Evolutionary conservation across 805 yeast species (phyloP), one percentile per base, ranked within the genome.

Genomic region (baker's yeast (Saccharomyces cerevisiae)): DNA sequence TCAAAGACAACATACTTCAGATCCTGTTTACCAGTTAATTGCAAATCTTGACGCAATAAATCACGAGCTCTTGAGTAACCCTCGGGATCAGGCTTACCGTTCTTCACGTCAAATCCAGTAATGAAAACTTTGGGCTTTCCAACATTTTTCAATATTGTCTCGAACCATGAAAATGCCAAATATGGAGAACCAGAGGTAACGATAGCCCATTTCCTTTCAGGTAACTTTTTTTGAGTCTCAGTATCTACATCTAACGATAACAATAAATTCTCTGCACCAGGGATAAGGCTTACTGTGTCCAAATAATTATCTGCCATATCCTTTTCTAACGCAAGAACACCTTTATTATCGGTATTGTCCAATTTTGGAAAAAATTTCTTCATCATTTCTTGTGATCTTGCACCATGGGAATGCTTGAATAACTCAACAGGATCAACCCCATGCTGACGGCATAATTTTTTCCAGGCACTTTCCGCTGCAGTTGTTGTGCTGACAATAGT

Each of bases 21-120:
- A 54, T 65, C 68, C 5, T 58, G 55, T 2, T 61, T 52, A 24
- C 59, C 61, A 46, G 61, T 58, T 22, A 57, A 53, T 4, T 61
- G 60, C 62, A 67, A 68, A 29, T 50, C 56, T 52, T 61, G 56
- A 53, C 87, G 76, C 60, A 90, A 75, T 57, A 78, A 81, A 53
- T 79, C 82, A 43, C 69, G 61, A 49, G 86, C 88, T 59, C 68
- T 62, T 48, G 75, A 72, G 73, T 87, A 87, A 47, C 94, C 92
- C 73, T 82, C 82, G 6, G 95, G 95, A 71, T 87, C 79, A 22
- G 95, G 95, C 75, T 87, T 87, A 59, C 94, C 94, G 60, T 74
- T 74, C 49, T 74, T 69, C 57, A 87, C 91, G 67, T 80, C 81
- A 68, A 81, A 87, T 41, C 89, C 91, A 41, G 92, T 84, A 62